Evolutionary conservation across 306 rosid species (phyloP).

Genomic region (Fragaria iinumae): DNA sequence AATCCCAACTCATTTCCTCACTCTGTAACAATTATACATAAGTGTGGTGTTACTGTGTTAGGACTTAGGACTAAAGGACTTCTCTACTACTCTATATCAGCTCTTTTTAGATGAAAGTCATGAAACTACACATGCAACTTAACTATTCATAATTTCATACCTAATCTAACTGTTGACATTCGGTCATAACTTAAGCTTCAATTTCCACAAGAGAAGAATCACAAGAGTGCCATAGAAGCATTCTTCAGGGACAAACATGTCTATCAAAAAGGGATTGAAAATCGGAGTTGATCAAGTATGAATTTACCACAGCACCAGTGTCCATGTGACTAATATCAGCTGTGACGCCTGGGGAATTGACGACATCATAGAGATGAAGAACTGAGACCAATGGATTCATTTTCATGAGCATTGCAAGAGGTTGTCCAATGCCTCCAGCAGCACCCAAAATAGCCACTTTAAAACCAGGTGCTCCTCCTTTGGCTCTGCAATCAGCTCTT

Average conservation of each 20-base stretch:
- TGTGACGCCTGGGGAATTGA: conserved; percentile 91
- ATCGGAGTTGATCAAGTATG: neutral
- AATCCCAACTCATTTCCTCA: neutral
- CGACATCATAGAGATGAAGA: conserved; percentile 98
- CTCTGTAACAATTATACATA: neutral
- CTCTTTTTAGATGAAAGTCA: neutral
- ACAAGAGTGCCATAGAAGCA: neutral
- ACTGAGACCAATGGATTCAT: conserved; percentile 87
- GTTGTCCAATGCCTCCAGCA: conserved; percentile 95
- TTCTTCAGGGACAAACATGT: neutral
- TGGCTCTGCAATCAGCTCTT: conserved; percentile 65
- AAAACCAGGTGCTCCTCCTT: conserved; percentile 88
- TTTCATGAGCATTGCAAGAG: conserved; percentile 88
- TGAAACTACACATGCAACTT: neutral
- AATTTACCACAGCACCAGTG: conserved; percentile 89
- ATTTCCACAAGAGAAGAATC: neutral
- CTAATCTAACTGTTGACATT: neutral
- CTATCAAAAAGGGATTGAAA: neutral
- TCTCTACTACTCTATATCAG: neutral
- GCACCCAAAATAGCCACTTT: conserved; percentile 92
- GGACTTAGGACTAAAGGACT: neutral
- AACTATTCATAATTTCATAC: neutral
- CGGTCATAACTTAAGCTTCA: no score
- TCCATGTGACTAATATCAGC: conserved; percentile 97
- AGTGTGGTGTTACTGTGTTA: neutral